These are phyloP conservation scores for bread wheat (Triticum aestivum) DNA, from an alignment of 176 grass and related monocot genomes.

Conservation along the genomic window IWGSC_CS_RefSeq_v2.1 NC_057798.1:104954923-104955422, in stretches of 20 bases:
- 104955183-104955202: neutral
- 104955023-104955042: neutral
- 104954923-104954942: neutral
- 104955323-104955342: too few relatives aligned
- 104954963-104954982: neutral
- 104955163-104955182: too few relatives aligned
- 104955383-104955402: too few relatives aligned
- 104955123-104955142: constrained; percentile 19
- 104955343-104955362: too few relatives aligned
- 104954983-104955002: neutral
- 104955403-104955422: too few relatives aligned
- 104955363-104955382: too few relatives aligned
- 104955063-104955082: constrained; percentile 86
- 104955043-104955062: constrained; percentile 38
- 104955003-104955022: constrained; percentile 24
- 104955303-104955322: neutral
- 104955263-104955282: neutral
- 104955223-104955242: neutral
- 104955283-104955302: neutral
- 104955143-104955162: neutral
- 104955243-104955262: neutral
- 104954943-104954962: neutral
- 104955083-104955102: constrained; percentile 72
- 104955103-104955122: constrained; percentile 88
- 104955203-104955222: too few relatives aligned